These are phyloP conservation scores for Jaltomata sinuosa DNA, from an alignment of 257 asterid species.

Conservation along the genomic window DNA sequence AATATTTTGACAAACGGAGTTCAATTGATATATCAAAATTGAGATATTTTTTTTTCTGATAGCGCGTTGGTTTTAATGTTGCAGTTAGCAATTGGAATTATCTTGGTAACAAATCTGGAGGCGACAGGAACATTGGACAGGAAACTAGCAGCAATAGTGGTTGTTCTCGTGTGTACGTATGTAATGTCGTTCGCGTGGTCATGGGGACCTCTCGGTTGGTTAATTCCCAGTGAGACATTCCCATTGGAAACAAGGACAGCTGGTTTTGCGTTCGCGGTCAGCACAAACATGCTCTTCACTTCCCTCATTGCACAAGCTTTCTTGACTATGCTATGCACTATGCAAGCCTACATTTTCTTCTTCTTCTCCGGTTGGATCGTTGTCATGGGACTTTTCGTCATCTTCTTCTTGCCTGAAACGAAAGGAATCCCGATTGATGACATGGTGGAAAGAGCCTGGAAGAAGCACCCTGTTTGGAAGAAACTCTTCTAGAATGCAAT, in stretches of 20 bases:
- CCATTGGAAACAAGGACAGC: slow-evolving; percentile 64
- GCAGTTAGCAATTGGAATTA: slow-evolving; percentile 48
- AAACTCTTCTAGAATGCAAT: slow-evolving; percentile 4
- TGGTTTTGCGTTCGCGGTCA: slow-evolving; percentile 61
- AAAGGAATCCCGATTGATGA: slow-evolving; percentile 22
- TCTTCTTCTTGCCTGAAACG: slow-evolving; percentile 26
- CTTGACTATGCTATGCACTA: slow-evolving; percentile 25
- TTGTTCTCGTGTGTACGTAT: slow-evolving; percentile 41
- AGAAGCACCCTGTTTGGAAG: slow-evolving; percentile 25
- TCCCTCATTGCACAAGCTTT: slow-evolving; percentile 24
- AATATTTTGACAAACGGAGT: no score
- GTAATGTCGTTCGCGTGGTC: slow-evolving; percentile 86
- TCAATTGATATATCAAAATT: neutral
- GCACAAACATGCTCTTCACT: slow-evolving; percentile 38
- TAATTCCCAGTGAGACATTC: slow-evolving; percentile 62
- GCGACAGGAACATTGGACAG: slow-evolving; percentile 30
- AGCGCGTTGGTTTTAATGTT: neutral
- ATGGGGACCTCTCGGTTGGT: slow-evolving; percentile 80
- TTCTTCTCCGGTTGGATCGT: slow-evolving; percentile 29
- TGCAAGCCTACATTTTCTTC: slow-evolving; percentile 29
- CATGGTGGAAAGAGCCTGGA: slow-evolving; percentile 26
- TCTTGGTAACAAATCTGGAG: slow-evolving; percentile 24
- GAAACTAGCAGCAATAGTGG: slow-evolving; percentile 27
- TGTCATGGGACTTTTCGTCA: slow-evolving; percentile 21
- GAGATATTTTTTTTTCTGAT: neutral